These are phyloP conservation scores for Phytophthora cactorum DNA, from an alignment of 352 stramenopile species.

Conservation along the genomic window DNA sequence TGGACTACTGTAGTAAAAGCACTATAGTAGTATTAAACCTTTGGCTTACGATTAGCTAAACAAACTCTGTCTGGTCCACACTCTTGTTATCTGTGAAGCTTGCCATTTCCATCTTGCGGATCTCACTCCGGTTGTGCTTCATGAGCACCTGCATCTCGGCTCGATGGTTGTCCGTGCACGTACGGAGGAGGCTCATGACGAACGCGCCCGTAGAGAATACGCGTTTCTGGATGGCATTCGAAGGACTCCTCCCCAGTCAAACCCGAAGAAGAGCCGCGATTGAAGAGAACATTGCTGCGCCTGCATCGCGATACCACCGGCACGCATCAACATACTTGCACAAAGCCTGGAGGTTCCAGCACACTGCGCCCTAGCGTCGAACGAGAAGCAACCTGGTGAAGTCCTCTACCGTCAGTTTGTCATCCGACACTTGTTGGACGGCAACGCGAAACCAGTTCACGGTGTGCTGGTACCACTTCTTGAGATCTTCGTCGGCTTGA, in stretches of 20 bases:
- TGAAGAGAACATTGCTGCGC: neutral
- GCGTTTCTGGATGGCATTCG: neutral
- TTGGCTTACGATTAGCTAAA: too few species aligned
- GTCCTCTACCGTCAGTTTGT: neutral
- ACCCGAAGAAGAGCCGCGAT: neutral
- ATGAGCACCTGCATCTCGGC: neutral
- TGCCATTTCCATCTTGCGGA: neutral
- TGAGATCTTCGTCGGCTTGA: neutral
- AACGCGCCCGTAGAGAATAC: neutral
- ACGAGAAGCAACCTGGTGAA: neutral
- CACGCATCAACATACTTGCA: neutral
- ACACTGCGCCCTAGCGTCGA: neutral
- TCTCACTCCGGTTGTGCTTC: neutral
- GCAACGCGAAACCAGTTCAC: neutral
- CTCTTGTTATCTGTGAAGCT: too few species aligned
- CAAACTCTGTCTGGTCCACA: too few species aligned
- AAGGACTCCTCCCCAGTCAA: neutral
- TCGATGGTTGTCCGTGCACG: neutral
- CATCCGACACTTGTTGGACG: neutral
- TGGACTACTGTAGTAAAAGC: too few species aligned
- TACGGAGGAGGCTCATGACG: neutral
- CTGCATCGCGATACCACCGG: neutral
- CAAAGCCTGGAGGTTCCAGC: neutral
- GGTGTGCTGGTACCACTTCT: neutral
- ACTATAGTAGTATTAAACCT: too few species aligned